Evolutionary conservation across 1,139 yeast species (phyloP), one percentile per base, ranked within the genome.

Genomic region (Magnusiomyces fungicola): DNA sequence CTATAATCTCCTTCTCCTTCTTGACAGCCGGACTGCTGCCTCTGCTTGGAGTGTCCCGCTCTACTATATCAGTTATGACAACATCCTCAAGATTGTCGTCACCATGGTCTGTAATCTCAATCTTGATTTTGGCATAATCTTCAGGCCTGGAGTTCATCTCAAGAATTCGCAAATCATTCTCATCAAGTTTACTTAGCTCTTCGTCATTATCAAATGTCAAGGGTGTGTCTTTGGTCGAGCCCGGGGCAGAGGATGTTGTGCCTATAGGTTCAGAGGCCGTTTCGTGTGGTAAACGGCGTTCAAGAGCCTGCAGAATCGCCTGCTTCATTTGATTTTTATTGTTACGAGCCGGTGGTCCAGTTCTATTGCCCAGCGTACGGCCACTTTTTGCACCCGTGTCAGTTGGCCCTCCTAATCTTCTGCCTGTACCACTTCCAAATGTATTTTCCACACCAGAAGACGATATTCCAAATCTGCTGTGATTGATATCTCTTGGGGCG

Each of bases 1-100:
- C 41, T 22, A 38, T 22, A 6, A 38, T 12, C 3, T 38, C 29
- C 16, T 5, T 10, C 6, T 16, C 7, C 6, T 7, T 47, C 39
- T 3, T 50, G 46, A 1, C 58, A 47, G 25, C 42, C 38, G 18
- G 52, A 45, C 30, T 30, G 47, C 39, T 5, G 36, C 36, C 36
- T 32, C 36, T 3, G 27, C 16, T 18, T 12, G 9, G 36, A 32
- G 9, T 32, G 6, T n/a, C 16, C 36, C n/a, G 9, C n/a, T 32
- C 36, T 12, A 32, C 36, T 32, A 60, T 37, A n/a, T 44, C 18
- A 2, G 44, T 29, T 19, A 41, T 27, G 14, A 18, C 34, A 7
- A 41, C 36, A 9, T 27, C 36, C 19, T 29, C 44, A 27, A 32
- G n/a, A n/a, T 32, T 32, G 16, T 41, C 44, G n/a, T 32, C 16